A percentile compares a stretch with the other conserved stretches of the same genome.
Evolutionary conservation across 2,329 filamentous ascomycete species (phyloP).

Genomic region (Alternaria viburni): DNA sequence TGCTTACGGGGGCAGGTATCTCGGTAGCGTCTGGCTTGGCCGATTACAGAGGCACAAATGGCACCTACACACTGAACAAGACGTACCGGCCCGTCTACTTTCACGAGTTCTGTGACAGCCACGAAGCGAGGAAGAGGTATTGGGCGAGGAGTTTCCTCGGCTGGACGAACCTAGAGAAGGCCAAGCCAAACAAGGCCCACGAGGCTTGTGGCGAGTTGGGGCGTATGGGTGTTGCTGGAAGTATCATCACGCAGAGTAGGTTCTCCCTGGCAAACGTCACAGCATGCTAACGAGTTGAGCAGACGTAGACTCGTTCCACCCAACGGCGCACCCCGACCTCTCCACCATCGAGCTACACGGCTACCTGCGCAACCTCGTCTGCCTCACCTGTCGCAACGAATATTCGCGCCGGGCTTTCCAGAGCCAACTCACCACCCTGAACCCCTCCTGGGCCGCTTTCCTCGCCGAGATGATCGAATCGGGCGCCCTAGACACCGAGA

Average conservation of each 20-base stretch:
- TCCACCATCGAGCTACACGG: slow-evolving; percentile 88
- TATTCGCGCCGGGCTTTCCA: slow-evolving; percentile 79
- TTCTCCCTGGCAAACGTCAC: not conserved
- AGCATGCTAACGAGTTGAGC: not conserved
- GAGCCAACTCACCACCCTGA: slow-evolving; percentile 73
- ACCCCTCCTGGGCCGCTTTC: slow-evolving; percentile 84
- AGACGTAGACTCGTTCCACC: slow-evolving; percentile 94
- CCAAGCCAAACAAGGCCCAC: slow-evolving; percentile 81
- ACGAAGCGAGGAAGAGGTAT: slow-evolving; percentile 88
- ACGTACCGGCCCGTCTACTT: slow-evolving; percentile 91
- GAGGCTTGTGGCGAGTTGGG: slow-evolving; percentile 76
- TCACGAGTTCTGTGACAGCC: slow-evolving; percentile 81
- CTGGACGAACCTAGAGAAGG: slow-evolving; percentile 81
- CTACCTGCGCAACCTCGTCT: slow-evolving; percentile 81
- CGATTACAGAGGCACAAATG: slow-evolving; percentile 88
- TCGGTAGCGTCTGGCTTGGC: slow-evolving; percentile 91
- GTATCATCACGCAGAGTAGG: slow-evolving; percentile 83
- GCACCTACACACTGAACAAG: slow-evolving; percentile 92
- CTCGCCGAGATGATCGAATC: slow-evolving; percentile 72
- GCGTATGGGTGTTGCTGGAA: slow-evolving; percentile 72
- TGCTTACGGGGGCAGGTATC: slow-evolving; percentile 85
- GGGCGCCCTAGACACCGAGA: slow-evolving; percentile 79
- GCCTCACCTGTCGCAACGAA: slow-evolving; percentile 76
- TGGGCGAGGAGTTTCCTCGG: slow-evolving; percentile 96
- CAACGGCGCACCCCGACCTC: slow-evolving; percentile 73